Base-by-base conservation (phyloP, 352 stramenopile genomes). In the Pythium biforme region DNA sequence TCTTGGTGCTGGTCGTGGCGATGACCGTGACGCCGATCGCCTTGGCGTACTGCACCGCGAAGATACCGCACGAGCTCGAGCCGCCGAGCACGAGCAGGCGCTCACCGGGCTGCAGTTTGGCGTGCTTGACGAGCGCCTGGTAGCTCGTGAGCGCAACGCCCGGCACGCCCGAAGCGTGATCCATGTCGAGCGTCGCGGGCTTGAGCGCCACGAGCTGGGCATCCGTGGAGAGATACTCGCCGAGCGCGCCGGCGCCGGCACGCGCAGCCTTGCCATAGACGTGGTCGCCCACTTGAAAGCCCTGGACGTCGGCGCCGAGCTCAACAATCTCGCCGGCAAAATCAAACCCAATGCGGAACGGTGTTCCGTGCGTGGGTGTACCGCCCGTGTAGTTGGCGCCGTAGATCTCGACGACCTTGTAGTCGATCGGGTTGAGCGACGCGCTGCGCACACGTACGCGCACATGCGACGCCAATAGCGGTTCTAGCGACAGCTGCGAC, bases 31-130 rank as follows among this genome's bases (percentile, higher is more conserved):
- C 39, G 23, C 49, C 58, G 8, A 55, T 39, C 8, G 50, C 15
- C 59, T 85, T 83, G 27, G 70, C 74, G 22, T 81, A 49, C 31
- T 84, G 75, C 4, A 84, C 62, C 3, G 67, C 78, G 47, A 79
- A 74, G 31, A 73, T 70, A 6, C 77, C 78, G n/a, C 65, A 68
- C 34, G 62, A 62, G 22, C 69, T 70, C 29, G 65, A 75, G 15
- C 71, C 77, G 2, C 75, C 77, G n/a, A 81, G 62, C 37, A 87
- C 72, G 8, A 84, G 59, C 56, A 84, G 65, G 27, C 51, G 68
- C 45, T 81, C 52, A 10, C 62, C 70, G 20, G 63, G 55, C 52
- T 77, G 57, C 1, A 83, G 54, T 45, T 79, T 69, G 11, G 55
- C 57, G 49, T 82, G 61, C 37, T 77, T 25, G 3, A 23, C n/a